Evolutionary conservation across 1,284 basidiomycete species (phyloP).

Genomic region (Heliocybe sulcata): DNA sequence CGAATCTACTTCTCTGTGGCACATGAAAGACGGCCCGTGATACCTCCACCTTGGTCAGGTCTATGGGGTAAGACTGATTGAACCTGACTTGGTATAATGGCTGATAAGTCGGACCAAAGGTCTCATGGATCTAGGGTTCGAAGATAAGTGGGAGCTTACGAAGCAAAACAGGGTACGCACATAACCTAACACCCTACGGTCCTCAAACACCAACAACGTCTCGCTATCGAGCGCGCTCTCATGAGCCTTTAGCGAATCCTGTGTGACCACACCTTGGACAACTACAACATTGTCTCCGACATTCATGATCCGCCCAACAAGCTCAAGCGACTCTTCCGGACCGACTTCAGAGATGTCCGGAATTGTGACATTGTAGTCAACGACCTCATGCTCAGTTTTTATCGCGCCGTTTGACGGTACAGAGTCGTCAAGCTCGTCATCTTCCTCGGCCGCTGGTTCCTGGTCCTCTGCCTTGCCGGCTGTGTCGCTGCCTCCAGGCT

Average conservation of each 20-base stretch:
- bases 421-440: conserved; percentile 41
- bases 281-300: conserved; percentile 67
- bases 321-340: conserved; percentile 54
- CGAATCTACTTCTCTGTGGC: conserved; percentile 69
- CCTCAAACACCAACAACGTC: conserved; percentile 81
- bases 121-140: conserved; percentile 69
- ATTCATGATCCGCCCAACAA: conserved; percentile 68
- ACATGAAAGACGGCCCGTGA: conserved; percentile 70
- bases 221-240: conserved; percentile 73
- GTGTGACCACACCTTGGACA: conserved; percentile 50
- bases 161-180: conserved; percentile 35
- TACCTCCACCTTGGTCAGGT: conserved; percentile 43
- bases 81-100: conserved; percentile 82
- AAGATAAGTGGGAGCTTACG: conserved; percentile 2
- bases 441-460: conserved; percentile 29
- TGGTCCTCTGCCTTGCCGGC: conserved; percentile 21
- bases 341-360: conserved; percentile 54
- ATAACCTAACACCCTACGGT: conserved; percentile 77
- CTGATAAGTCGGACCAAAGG: conserved; percentile 82
- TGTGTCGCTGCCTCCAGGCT: conserved; percentile 12
- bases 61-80: conserved; percentile 46
- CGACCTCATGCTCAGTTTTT: conserved; percentile 59
- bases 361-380: conserved; percentile 40
- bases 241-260: conserved; percentile 32
- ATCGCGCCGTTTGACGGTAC: conserved; percentile 33